A percentile compares a stretch with the other conserved stretches of the same genome.
Evolutionary conservation across 495 filamentous ascomycete genomes (phyloP).

Genomic region (Neurospora tetrasperma): DNA sequence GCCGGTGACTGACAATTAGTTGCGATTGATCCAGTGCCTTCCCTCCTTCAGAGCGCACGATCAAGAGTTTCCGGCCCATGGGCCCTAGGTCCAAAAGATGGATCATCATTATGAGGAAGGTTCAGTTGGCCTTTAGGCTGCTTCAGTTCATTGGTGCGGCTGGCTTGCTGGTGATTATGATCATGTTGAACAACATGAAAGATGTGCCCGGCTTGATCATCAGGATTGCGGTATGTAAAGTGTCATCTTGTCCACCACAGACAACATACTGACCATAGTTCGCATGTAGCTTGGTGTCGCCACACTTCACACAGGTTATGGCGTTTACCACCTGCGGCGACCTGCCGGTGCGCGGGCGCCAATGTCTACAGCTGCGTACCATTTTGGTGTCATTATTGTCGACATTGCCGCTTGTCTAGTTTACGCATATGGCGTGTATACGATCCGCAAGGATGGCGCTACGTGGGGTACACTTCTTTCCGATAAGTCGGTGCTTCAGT

Average conservation of each 20-base stretch:
- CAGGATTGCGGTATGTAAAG: constrained; percentile 55
- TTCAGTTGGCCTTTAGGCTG: constrained; percentile 57
- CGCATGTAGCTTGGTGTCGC: constrained; percentile 54
- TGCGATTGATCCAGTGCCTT: not conserved
- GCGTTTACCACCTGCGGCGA: constrained; percentile 62
- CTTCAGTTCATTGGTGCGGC: constrained; percentile 55
- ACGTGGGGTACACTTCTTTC: constrained; percentile 56
- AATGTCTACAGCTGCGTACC: constrained; percentile 72
- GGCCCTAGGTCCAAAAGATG: constrained; percentile 53
- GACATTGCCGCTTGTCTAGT: constrained; percentile 67
- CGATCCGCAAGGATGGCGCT: constrained; percentile 41
- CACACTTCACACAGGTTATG: constrained; percentile 60
- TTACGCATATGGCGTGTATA: constrained; percentile 59
- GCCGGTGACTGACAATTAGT: not conserved
- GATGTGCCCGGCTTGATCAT: constrained; percentile 60
- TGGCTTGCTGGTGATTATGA: constrained; percentile 60
- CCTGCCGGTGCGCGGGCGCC: constrained; percentile 58
- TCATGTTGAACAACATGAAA: constrained; percentile 58
- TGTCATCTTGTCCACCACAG: not conserved
- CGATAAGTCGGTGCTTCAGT: constrained; percentile 33
- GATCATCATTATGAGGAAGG: constrained; percentile 52
- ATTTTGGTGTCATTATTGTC: constrained; percentile 63
- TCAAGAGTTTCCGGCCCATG: constrained; percentile 46
- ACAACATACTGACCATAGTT: not conserved
- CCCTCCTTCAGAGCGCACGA: constrained; percentile 6